Conservation (phyloP, 768 basidiomycete genomes). For the Mycena indigotica region DNA sequence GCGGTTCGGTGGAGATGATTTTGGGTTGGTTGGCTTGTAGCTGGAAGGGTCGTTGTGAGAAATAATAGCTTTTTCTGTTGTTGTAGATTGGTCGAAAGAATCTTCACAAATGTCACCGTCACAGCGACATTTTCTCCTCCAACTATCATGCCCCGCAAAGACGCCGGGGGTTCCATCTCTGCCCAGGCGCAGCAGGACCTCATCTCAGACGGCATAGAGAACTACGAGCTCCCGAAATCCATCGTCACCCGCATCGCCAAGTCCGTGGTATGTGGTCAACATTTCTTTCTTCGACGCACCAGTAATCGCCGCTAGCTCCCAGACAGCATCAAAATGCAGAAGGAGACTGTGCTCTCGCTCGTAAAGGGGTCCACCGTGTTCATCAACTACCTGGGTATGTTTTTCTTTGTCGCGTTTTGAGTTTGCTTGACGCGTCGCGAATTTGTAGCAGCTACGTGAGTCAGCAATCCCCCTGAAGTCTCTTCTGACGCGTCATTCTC, state of each 20-base stretch:
- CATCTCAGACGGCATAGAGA: constrained; percentile 83
- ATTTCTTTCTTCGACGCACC: not conserved
- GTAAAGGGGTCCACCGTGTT: constrained; percentile 92
- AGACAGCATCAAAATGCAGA: constrained; percentile 83
- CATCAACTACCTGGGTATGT: constrained; percentile 87
- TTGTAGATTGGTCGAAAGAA: no score
- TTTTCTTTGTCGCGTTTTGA: constrained; percentile 7
- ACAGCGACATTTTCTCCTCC: not conserved
- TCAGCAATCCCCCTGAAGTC: constrained; percentile 11
- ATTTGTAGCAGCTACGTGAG: constrained; percentile 51
- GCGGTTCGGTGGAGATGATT: no score
- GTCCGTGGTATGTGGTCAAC: constrained; percentile 59
- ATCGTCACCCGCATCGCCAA: constrained; percentile 85
- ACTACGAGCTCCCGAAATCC: constrained; percentile 84
- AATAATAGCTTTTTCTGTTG: no score
- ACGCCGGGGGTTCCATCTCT: constrained; percentile 56
- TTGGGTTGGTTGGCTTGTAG: no score
- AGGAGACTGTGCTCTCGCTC: constrained; percentile 83
- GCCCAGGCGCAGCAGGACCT: constrained; percentile 81
- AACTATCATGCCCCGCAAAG: constrained; percentile 70
- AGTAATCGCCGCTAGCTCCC: constrained; percentile 57
- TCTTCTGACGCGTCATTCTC: constrained; percentile 19
- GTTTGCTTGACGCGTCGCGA: constrained; percentile 14
- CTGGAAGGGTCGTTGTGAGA: no score
- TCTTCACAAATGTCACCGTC: no score